Base-by-base conservation (phyloP, 2,329 filamentous ascomycete genomes). In the Fusarium sp. region DNA sequence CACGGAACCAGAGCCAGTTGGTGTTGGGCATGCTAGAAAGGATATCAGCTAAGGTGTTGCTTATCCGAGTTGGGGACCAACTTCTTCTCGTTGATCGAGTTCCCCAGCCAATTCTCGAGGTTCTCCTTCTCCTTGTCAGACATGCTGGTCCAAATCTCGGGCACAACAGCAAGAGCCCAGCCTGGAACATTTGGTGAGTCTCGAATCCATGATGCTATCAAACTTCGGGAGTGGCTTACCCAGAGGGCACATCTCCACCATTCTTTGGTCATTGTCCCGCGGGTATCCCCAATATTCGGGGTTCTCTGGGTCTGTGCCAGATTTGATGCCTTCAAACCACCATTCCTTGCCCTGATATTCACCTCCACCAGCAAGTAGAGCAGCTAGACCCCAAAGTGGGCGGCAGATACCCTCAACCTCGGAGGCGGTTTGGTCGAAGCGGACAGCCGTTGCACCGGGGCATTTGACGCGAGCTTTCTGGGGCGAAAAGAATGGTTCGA, bases 231-330 rank as follows among this genome's bases (percentile, higher is more conserved):
- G 1, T 2, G 16, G 41, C 79, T 70, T 80, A 86, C 87, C 94
- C 68, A 95, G 87, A 1, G 93, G 93, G 79, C 93, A 95, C 88
- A 95, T 94, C 81, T 96, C 94, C 3, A 95, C 94, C 94, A 95
- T 95, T 30, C 93, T 87, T 85, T 95, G 93, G 79, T 95, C 94
- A 67, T 92, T 91, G 79, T 95, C 93, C 74, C 91, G 88, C 73
- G 94, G 92, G 66, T 90, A 91, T 0, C 93, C 93, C 93, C 93
- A 96, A 78, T 92, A 95, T 82, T 95, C 93, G 0, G 89, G 87
- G 67, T 85, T 89, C 52, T 90, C 86, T 0, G 93, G 93, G 76
- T 95, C 90, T 0, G 92, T 95, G 1, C 93, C 94, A 35, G 90
- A 87, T 72, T 90, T 89, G 66, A 95, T 85, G 5, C 93, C 93